Conservation (phyloP, 2,329 filamentous ascomycete species). For the Shiraia bambusicola region DNA sequence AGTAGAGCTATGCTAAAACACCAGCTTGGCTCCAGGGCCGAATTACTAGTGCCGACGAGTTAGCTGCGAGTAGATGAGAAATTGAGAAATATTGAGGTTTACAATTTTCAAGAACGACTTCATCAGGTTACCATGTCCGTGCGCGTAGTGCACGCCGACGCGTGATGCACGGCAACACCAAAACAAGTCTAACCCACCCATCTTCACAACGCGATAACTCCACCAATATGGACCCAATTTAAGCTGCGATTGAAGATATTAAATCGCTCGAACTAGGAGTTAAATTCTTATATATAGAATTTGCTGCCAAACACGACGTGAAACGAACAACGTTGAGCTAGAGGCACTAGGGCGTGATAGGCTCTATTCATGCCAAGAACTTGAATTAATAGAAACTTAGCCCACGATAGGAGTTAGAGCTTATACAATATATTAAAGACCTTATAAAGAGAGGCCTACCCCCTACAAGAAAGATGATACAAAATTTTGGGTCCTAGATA, state of each 20-base stretch:
- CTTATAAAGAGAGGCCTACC: constrained; percentile 13
- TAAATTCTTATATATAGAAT: constrained; percentile 4
- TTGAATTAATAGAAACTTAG: not conserved
- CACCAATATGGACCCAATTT: constrained; percentile 10
- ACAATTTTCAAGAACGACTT: too few relatives aligned
- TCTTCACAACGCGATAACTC: constrained; percentile 4
- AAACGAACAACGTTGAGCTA: constrained; percentile 3
- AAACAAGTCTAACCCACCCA: not conserved
- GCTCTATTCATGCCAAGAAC: not conserved
- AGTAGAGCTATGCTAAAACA: too few relatives aligned
- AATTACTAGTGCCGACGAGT: too few relatives aligned
- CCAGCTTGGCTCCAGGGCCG: too few relatives aligned
- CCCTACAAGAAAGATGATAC: constrained; percentile 18
- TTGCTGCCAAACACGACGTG: constrained; percentile 6
- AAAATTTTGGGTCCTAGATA: constrained; percentile 14
- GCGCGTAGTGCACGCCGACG: not conserved
- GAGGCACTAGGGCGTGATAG: not conserved
- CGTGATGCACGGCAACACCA: not conserved
- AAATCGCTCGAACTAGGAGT: constrained; percentile 6
- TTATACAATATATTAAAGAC: constrained; percentile 20
- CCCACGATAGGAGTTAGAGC: constrained; percentile 12
- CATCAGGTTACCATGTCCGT: constrained; percentile 1
- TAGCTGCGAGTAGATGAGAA: too few relatives aligned
- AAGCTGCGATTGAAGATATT: constrained; percentile 8
- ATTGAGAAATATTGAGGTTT: too few relatives aligned